Evolutionary conservation across 1,139 yeast species (phyloP).

Genomic region (Nakaseomyces bracarensis): DNA sequence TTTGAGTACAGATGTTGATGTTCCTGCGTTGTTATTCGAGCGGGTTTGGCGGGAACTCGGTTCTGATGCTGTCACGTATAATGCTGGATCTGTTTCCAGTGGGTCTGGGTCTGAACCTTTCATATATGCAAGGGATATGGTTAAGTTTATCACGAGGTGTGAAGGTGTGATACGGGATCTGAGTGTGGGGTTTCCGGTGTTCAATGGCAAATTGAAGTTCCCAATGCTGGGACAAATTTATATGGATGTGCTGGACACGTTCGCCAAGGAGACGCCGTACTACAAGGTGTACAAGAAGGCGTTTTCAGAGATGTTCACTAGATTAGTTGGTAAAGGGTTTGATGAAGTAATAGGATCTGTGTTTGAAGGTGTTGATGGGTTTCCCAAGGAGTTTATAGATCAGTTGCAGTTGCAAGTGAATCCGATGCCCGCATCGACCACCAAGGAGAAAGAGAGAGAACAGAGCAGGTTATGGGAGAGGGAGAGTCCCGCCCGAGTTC

Average conservation of each 20-base stretch:
- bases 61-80: too few species aligned
- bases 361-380: conserved; percentile 11
- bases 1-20: background rate
- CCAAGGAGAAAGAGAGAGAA: too few species aligned
- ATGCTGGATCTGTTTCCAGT: too few species aligned
- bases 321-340: conserved; percentile 23
- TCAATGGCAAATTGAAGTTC: background rate
- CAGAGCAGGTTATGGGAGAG: too few species aligned
- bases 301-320: conserved; percentile 27
- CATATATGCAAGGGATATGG: conserved; percentile 30
- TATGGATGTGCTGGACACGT: conserved; percentile 23
- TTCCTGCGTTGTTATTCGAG: conserved; percentile 14
- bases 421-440: too few species aligned
- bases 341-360: conserved; percentile 13
- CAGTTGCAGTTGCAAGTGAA: background rate
- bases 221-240: conserved; percentile 23
- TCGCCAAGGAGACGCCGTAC: conserved; percentile 25
- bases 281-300: conserved; percentile 29
- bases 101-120: too few species aligned
- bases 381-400: background rate
- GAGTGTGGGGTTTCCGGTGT: conserved; percentile 3
- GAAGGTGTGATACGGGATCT: conserved; percentile 19
- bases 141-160: conserved; percentile 17
- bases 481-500: background rate
- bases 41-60: conserved; percentile 32